These are phyloP conservation scores for Annulohypoxylon stygium DNA, from an alignment of 495 filamentous ascomycete species.

Conservation along the genomic window DNA sequence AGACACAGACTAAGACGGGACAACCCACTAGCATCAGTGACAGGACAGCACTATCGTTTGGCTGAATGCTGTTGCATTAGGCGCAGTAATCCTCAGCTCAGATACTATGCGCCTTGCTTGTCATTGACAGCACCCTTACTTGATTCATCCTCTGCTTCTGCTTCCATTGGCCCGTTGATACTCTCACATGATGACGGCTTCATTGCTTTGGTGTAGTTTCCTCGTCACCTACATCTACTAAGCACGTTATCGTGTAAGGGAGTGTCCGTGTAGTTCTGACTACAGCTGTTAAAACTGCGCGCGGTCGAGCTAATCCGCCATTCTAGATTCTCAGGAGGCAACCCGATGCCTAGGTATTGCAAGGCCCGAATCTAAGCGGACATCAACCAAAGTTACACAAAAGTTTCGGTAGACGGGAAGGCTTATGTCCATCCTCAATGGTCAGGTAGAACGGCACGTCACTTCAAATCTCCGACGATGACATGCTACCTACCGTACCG, in stretches of 20 bases:
- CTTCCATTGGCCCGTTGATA: too few species aligned
- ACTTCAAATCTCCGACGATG: background rate
- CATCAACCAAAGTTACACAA: too few species aligned
- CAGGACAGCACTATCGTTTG: background rate
- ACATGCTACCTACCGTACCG: background rate
- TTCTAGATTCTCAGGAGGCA: background rate
- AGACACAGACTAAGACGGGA: too few species aligned
- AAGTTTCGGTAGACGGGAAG: background rate
- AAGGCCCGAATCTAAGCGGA: background rate
- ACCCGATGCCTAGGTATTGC: background rate
- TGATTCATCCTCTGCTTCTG: background rate
- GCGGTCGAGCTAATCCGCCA: background rate
- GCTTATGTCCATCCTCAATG: background rate
- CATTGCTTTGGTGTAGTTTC: background rate
- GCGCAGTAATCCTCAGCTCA: background rate
- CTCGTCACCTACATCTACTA: background rate
- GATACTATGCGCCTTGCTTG: background rate
- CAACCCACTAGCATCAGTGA: background rate
- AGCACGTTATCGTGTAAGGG: constrained; percentile 12
- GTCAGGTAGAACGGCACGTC: background rate
- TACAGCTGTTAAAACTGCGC: background rate
- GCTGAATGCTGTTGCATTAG: background rate
- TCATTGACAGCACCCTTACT: background rate
- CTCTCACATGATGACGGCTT: constrained; percentile 7
- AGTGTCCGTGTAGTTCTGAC: background rate